Percentiles rank a stretch among this genome's conserved stretches.
Evolutionary conservation across 2,329 filamentous ascomycete species (phyloP).

Genomic region (Septoria petroselini): DNA sequence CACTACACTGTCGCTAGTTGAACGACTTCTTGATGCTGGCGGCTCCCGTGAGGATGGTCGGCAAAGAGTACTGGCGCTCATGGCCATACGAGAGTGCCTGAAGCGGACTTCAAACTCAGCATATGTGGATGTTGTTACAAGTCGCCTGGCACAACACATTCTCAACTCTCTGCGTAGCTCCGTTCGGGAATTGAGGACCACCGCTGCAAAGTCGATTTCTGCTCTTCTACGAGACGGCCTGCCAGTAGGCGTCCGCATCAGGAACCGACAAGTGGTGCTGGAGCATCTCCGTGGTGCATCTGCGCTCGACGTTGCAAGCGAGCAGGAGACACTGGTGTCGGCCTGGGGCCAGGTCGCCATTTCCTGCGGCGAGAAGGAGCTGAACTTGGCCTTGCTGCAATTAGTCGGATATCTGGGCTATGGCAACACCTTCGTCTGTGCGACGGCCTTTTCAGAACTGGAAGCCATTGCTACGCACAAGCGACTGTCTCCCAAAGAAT

Average conservation of each 20-base stretch:
- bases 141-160: constrained; percentile 73
- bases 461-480: constrained; percentile 67
- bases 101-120: constrained; percentile 54
- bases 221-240: constrained; percentile 59
- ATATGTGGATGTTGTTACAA: constrained; percentile 37
- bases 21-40: constrained; percentile 40
- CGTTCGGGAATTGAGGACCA: constrained; percentile 76
- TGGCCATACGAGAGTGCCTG: constrained; percentile 65
- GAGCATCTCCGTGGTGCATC: constrained; percentile 70
- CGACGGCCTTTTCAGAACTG: constrained; percentile 78
- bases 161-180: constrained; percentile 79
- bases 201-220: constrained; percentile 60
- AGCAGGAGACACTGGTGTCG: constrained; percentile 81
- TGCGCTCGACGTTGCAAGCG: constrained; percentile 61
- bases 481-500: constrained; percentile 50
- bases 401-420: constrained; percentile 86
- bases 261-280: constrained; percentile 68
- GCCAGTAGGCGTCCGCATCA: constrained; percentile 49
- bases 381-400: constrained; percentile 79
- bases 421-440: constrained; percentile 72
- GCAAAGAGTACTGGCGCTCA: constrained; percentile 67
- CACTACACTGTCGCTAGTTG: constrained; percentile 15
- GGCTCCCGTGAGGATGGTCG: constrained; percentile 51
- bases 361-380: constrained; percentile 72
- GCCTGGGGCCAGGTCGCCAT: constrained; percentile 81